Evolutionary conservation across 495 filamentous ascomycete species (phyloP).

Genomic region (Lasiosphaeria ovina): DNA sequence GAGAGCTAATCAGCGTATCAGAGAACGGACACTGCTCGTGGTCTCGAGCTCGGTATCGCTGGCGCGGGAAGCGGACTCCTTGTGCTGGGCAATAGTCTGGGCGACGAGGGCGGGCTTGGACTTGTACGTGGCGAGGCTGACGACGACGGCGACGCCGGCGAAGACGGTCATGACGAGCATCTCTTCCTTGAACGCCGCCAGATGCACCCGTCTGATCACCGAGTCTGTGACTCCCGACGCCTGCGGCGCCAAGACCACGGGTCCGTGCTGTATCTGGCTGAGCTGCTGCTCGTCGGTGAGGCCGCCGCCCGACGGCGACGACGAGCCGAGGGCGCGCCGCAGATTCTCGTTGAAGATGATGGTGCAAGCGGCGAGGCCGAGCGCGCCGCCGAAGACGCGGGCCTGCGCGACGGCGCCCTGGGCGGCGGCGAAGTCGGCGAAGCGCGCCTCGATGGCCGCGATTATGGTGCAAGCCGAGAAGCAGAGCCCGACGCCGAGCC

Average conservation of each 20-base stretch:
- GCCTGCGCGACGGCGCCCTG: conserved; percentile 56
- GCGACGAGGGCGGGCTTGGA: conserved; percentile 19
- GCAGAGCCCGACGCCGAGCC: conserved; percentile 52
- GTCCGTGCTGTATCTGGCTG: conserved; percentile 20
- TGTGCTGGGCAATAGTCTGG: conserved; percentile 25
- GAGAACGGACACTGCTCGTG: conserved; percentile 25
- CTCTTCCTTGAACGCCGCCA: conserved; percentile 23
- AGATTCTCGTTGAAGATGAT: conserved; percentile 40
- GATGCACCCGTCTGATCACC: conserved; percentile 20
- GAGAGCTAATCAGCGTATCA: conserved; percentile 16
- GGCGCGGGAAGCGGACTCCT: conserved; percentile 17
- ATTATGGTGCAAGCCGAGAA: conserved; percentile 52
- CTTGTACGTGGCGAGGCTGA: conserved; percentile 26
- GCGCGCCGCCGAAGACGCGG: conserved; percentile 56
- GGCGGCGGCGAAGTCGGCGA: conserved; percentile 50
- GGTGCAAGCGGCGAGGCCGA: conserved; percentile 51
- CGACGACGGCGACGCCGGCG: conserved; percentile 27
- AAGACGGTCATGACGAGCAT: conserved; percentile 28
- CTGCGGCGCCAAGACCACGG: conserved; percentile 15
- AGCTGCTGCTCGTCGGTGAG: conserved; percentile 20
- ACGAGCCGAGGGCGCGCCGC: conserved; percentile 11
- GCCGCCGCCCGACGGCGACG: conserved; percentile 12
- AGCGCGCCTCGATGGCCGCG: conserved; percentile 45
- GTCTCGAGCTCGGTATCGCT: conserved; percentile 29
- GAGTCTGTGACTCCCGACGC: neutral